Percentiles rank a stretch among this genome's conserved stretches.
Evolutionary conservation across 176 grass and related monocot species (phyloP).

Genomic region (Areca catechu): DNA sequence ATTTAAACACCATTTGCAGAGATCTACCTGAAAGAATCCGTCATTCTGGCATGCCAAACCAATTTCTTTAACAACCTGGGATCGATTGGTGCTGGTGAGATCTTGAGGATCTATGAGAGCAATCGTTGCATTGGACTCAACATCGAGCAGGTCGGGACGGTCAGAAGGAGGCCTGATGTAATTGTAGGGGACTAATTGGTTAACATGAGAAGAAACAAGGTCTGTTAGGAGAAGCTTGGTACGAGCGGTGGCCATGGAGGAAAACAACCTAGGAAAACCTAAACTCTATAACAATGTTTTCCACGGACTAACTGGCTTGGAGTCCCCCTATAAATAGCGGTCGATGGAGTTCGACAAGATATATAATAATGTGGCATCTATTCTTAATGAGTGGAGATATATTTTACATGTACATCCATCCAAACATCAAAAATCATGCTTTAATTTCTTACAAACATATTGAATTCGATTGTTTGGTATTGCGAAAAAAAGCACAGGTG

Average conservation of each 20-base stretch:
- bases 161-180: conserved; percentile 52
- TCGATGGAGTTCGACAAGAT: too few relatives aligned
- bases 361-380: too few relatives aligned
- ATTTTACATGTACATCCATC: too few relatives aligned
- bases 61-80: conserved; percentile 39
- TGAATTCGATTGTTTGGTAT: too few relatives aligned
- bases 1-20: background rate
- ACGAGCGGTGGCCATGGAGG: conserved; percentile 21
- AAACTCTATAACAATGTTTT: too few relatives aligned
- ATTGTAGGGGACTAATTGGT: conserved; percentile 29
- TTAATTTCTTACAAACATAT: too few relatives aligned
- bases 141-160: conserved; percentile 49
- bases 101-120: conserved; percentile 50
- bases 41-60: conserved; percentile 49
- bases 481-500: too few relatives aligned
- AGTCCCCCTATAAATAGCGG: too few relatives aligned
- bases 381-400: too few relatives aligned
- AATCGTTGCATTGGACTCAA: conserved; percentile 36
- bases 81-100: conserved; percentile 28
- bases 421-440: too few relatives aligned
- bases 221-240: conserved; percentile 50
- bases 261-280: too few relatives aligned
- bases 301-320: too few relatives aligned
- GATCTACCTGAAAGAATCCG: conserved; percentile 78
- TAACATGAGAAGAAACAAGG: conserved; percentile 11